Conservation (phyloP, 139 green algal genomes). For the Pleodorina starrii region DNA sequence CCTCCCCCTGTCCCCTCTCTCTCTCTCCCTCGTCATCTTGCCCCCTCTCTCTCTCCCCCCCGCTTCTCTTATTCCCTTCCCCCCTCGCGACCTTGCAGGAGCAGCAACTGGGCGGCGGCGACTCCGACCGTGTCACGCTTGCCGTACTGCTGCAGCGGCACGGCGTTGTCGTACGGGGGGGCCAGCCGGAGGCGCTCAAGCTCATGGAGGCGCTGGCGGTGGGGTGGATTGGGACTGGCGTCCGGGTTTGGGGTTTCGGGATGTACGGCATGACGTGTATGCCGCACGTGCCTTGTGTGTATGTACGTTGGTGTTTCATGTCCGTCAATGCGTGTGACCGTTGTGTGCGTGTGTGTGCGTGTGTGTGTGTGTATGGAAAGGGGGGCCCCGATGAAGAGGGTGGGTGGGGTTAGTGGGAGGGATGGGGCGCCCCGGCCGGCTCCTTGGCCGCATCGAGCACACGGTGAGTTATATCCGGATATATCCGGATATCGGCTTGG, state of each 20-base stretch:
- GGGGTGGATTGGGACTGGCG: too few relatives aligned
- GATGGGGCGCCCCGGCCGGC: too few relatives aligned
- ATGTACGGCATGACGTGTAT: too few relatives aligned
- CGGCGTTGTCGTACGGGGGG: constrained; percentile 29
- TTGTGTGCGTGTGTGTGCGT: too few relatives aligned
- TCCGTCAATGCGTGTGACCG: neutral
- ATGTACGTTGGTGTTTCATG: neutral
- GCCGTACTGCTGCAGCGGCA: constrained; percentile 43
- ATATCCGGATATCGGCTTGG: neutral
- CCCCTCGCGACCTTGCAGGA: neutral
- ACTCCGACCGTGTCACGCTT: constrained; percentile 5
- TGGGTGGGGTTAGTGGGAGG: too few relatives aligned
- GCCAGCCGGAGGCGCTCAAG: constrained; percentile 27
- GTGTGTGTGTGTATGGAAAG: too few relatives aligned
- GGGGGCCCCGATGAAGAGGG: too few relatives aligned
- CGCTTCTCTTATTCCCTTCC: neutral
- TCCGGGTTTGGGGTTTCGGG: too few relatives aligned
- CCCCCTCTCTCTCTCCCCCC: neutral
- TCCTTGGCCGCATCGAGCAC: too few relatives aligned
- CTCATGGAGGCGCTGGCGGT: constrained; percentile 26
- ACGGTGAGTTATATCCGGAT: too few relatives aligned
- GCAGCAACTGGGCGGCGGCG: neutral
- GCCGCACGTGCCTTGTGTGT: neutral
- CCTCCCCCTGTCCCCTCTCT: neutral
- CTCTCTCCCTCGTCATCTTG: neutral